Conservation (phyloP, 768 basidiomycete genomes). For the Tylopilus rubrobrunneus region DNA sequence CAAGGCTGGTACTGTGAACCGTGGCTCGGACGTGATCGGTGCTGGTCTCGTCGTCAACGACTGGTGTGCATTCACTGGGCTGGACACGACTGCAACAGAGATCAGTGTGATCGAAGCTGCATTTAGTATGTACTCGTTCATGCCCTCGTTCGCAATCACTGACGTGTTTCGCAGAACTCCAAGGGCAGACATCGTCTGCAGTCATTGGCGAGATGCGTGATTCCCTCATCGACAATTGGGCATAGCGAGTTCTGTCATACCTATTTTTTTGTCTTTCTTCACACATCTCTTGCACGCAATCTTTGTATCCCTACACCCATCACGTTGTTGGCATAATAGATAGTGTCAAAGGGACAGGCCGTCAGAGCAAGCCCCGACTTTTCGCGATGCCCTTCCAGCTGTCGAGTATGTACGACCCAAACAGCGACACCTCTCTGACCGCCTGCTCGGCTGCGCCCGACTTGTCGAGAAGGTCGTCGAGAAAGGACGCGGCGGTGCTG, state of each 20-base stretch:
- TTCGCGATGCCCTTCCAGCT: constrained; percentile 73
- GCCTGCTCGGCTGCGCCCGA: constrained; percentile 43
- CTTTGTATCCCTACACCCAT: constrained; percentile 15
- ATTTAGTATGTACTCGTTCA: constrained; percentile 68
- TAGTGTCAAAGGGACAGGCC: constrained; percentile 6
- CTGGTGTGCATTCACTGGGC: constrained; percentile 99
- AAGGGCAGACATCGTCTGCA: constrained; percentile 77
- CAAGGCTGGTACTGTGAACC: constrained; percentile 96
- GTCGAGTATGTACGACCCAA: constrained; percentile 55
- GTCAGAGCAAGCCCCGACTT: constrained; percentile 55
- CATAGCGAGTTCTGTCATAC: constrained; percentile 30
- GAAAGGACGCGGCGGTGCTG: constrained; percentile 57
- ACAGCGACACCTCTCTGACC: constrained; percentile 51
- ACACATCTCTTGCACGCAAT: constrained; percentile 13
- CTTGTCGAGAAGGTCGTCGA: constrained; percentile 57
- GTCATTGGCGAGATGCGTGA: constrained; percentile 92
- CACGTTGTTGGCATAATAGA: constrained; percentile 15
- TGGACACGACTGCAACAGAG: constrained; percentile 99
- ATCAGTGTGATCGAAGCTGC: constrained; percentile 97
- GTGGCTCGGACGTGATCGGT: constrained; percentile 96
- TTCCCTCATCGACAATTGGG: constrained; percentile 89
- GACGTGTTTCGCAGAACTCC: constrained; percentile 55
- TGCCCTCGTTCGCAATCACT: neutral
- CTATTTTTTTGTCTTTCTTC: constrained; percentile 5
- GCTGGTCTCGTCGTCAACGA: constrained; percentile 98